These are phyloP conservation scores for Apostasia shenzhenica DNA, from an alignment of 106 monocot genomes.

Conservation along the genomic window DNA sequence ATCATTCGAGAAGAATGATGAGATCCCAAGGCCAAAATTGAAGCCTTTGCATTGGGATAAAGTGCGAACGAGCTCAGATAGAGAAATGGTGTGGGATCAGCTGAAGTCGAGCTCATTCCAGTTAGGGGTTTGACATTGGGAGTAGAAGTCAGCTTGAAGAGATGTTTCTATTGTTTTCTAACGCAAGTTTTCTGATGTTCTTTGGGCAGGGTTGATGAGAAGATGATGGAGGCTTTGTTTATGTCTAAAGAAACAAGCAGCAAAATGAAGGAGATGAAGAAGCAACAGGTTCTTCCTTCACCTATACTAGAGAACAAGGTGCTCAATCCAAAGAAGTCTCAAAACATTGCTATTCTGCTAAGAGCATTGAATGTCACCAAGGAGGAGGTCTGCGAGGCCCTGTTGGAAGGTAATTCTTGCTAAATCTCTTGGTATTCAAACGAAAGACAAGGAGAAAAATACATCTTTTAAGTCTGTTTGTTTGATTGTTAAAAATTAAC, in stretches of 20 bases:
- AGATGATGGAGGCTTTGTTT: constrained; percentile 90
- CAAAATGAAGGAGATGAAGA: constrained; percentile 28
- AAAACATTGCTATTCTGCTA: constrained; percentile 79
- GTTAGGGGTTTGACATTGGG: constrained; percentile 19
- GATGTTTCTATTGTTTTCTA: neutral
- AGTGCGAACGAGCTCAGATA: constrained; percentile 62
- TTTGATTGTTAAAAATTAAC: no score
- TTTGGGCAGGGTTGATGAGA: constrained; percentile 61
- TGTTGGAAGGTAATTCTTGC: constrained; percentile 47
- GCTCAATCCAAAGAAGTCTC: constrained; percentile 88
- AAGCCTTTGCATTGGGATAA: constrained; percentile 83
- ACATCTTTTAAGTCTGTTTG: no score
- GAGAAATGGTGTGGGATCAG: constrained; percentile 96
- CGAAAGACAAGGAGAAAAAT: no score
- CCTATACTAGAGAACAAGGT: constrained; percentile 45
- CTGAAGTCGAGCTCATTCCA: constrained; percentile 86
- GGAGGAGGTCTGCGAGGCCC: constrained; percentile 76
- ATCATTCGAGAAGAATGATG: constrained; percentile 18
- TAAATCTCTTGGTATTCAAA: no score
- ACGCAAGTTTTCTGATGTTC: neutral
- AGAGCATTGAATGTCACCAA: constrained; percentile 78
- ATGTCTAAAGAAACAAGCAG: constrained; percentile 30
- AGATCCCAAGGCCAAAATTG: constrained; percentile 38
- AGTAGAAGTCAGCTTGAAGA: neutral
- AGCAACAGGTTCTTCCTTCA: constrained; percentile 18